Base-by-base conservation (phyloP, 306 rosid species). In the Ziziphus jujuba region DNA sequence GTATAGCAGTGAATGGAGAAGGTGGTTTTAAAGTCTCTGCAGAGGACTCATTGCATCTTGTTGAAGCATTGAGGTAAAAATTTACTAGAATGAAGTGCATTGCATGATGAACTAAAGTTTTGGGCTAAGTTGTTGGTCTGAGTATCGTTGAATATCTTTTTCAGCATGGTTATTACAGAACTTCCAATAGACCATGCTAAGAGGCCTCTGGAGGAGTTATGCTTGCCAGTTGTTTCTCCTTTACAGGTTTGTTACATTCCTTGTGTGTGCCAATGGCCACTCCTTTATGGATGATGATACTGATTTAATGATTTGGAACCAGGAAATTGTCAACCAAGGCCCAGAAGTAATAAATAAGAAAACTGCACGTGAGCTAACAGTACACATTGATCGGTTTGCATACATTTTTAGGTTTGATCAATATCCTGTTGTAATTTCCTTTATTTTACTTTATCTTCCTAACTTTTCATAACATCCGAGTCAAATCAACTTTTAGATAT, bases 321-420 rank as follows among this genome's bases (percentile, higher is more conserved):
- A 95, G 99, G 99, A 95, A 77, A 78, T 86, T 79, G 82, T 89
- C 74, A 84, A 82, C 77, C 92, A 88, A 82, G 95, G 95, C 69
- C 89, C 87, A 63, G 99, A 95, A 60, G 45, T 52, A 60, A 72
- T 95, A 64, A 91, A 90, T 71, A 85, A 91, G 84, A 87, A 82
- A 61, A 84, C 95, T 68, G 78, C 86, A 67, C 93, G 91, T 62
- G 96, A 95, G 84, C 85, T 95, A 75, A 95, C 99, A 4, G 81
- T 95, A 71, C 97, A 95, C 67, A 95, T 95, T 28, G 99, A 95
- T 69, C 88, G 99, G 34, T 85, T 88, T 85, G 99, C 97, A 21
- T 91, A 91, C 83, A 95, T 95, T 65, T 88, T 95, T 81, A 88
- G 99, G 99, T 95, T 62, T 40, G 89, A 65, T 63, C 80, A 10